A percentile compares a stretch with the other conserved stretches of the same genome.
phyloP scores from a whole-genome alignment of 1,284 basidiomycete genomes.

The Leucoagaricus sp. region DNA sequence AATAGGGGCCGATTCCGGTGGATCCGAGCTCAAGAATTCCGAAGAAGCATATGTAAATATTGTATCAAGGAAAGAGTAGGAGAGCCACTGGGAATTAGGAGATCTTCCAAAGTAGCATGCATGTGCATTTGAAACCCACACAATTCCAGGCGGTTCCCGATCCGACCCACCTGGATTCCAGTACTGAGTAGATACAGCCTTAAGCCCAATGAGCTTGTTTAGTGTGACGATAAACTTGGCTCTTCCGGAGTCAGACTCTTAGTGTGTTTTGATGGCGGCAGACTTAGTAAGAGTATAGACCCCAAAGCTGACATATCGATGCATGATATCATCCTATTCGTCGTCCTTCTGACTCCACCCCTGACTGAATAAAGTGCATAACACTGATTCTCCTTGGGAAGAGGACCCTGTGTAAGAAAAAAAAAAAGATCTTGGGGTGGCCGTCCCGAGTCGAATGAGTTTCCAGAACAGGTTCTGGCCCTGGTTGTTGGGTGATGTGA shows the following conservation, averaged over 20 bases:
- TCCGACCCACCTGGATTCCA: conserved; percentile 1
- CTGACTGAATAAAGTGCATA: background rate
- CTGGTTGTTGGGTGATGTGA: conserved; percentile 1
- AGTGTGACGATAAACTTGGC: no score
- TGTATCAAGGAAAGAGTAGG: background rate
- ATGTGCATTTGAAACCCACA: background rate
- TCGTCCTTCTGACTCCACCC: background rate
- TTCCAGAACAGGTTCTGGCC: conserved; percentile 11
- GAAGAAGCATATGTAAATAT: background rate
- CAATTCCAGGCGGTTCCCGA: background rate
- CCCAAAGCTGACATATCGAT: no score
- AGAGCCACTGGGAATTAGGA: background rate
- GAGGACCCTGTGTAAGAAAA: background rate
- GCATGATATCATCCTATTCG: background rate
- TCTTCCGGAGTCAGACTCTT: no score
- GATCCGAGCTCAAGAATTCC: background rate
- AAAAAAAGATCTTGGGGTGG: background rate
- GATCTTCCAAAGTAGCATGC: background rate
- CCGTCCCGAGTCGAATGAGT: background rate
- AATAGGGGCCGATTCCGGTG: background rate
- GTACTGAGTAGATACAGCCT: no score
- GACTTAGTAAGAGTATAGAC: no score
- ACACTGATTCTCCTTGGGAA: background rate
- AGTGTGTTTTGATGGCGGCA: no score
- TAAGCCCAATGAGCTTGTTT: no score